A percentile compares a stretch with the other conserved stretches of the same genome.
Conservation (phyloP, 768 basidiomycete species). For the Tubosaeta sp. region DNA sequence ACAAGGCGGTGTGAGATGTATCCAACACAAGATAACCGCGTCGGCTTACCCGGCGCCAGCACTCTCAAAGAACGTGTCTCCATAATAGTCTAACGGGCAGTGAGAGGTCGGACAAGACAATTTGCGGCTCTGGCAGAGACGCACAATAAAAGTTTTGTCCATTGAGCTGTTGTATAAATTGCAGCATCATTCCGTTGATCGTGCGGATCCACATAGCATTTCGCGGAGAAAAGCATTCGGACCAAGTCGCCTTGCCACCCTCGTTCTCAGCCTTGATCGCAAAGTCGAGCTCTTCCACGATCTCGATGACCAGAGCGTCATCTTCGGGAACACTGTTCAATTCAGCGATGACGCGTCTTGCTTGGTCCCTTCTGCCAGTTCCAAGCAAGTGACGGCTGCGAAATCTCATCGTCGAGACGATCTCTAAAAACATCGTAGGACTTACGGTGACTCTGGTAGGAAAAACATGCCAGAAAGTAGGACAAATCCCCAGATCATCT, state of each 20-base stretch:
- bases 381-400: constrained; percentile 70
- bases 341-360: constrained; percentile 57
- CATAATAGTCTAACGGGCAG: constrained; percentile 62
- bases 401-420: not conserved
- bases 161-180: constrained; percentile 77
- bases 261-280: constrained; percentile 72
- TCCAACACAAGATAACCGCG: not conserved
- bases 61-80: constrained; percentile 76
- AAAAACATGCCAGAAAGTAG: constrained; percentile 69
- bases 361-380: constrained; percentile 47
- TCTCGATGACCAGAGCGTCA: constrained; percentile 55
- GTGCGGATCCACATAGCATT: constrained; percentile 73
- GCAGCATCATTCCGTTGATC: constrained; percentile 76
- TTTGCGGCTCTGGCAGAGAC: constrained; percentile 15
- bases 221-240: constrained; percentile 68
- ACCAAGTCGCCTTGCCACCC: constrained; percentile 75
- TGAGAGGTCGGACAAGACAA: not conserved
- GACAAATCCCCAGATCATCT: constrained; percentile 64
- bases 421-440: constrained; percentile 2
- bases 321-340: constrained; percentile 61
- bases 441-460: constrained; percentile 75
- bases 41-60: constrained; percentile 55
- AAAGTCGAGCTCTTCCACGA: constrained; percentile 59
- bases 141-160: constrained; percentile 79
- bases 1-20: not conserved